Conservation (phyloP, 306 rosid genomes). For the Echinosophora koreensis region DNA sequence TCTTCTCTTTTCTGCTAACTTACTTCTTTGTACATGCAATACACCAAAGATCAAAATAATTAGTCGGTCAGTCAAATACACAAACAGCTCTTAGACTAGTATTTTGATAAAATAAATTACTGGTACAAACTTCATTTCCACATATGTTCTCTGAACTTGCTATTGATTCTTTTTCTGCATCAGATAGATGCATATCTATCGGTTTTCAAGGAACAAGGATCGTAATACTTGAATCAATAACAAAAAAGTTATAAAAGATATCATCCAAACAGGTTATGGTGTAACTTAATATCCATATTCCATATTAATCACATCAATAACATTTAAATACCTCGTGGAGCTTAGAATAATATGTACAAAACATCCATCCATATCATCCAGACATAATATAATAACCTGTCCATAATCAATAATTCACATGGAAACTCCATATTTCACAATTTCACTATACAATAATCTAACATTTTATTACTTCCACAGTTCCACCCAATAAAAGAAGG, state of each 20-base stretch:
- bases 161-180: background rate
- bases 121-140: background rate
- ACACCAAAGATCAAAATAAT: conserved; percentile 5
- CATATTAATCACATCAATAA: no score
- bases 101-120: background rate
- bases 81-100: conserved; percentile 4
- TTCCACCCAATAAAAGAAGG: no score
- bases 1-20: conserved; percentile 27
- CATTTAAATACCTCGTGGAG: no score
- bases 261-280: background rate
- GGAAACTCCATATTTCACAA: no score
- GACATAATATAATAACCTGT: no score
- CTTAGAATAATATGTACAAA: no score
- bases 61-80: conserved; percentile 8
- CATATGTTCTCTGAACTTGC: background rate
- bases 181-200: background rate
- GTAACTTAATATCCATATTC: background rate
- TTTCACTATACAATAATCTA: no score
- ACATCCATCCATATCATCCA: no score
- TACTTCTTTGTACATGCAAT: background rate
- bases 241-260: background rate
- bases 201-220: background rate
- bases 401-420: no score
- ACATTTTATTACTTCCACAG: no score
- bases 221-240: background rate